phyloP scores from a whole-genome alignment of 352 stramenopile species.

The Peronospora belbahrii region DNA sequence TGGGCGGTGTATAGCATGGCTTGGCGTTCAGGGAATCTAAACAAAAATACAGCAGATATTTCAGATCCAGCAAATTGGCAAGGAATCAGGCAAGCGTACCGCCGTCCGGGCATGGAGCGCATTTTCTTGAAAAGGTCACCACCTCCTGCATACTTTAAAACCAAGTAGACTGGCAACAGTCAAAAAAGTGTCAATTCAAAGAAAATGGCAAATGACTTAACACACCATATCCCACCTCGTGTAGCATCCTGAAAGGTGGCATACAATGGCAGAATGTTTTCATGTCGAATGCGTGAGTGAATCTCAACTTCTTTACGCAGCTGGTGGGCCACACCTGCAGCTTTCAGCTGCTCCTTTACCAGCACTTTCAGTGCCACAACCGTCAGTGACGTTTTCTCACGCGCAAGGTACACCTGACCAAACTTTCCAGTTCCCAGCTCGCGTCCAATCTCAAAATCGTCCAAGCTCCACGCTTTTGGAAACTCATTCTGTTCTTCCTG shows the following conservation, averaged over 20 bases:
- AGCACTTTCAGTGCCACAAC: constrained; percentile 87
- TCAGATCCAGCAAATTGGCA: neutral
- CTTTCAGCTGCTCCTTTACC: constrained; percentile 79
- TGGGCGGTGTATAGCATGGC: constrained; percentile 62
- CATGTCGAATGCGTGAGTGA: constrained; percentile 83
- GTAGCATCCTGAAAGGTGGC: constrained; percentile 77
- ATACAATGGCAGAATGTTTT: constrained; percentile 84
- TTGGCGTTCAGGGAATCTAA: constrained; percentile 53
- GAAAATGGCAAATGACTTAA: neutral
- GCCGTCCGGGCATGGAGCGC: constrained; percentile 33
- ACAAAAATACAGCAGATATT: neutral
- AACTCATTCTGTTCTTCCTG: constrained; percentile 17
- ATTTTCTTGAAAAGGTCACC: constrained; percentile 84
- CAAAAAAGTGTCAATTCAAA: neutral
- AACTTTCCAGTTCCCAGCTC: constrained; percentile 85
- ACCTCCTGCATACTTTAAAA: constrained; percentile 79
- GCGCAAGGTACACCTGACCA: constrained; percentile 82
- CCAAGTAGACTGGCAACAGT: constrained; percentile 65
- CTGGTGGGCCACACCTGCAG: constrained; percentile 62
- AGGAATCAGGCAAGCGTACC: constrained; percentile 18
- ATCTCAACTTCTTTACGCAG: constrained; percentile 89
- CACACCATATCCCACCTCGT: constrained; percentile 23
- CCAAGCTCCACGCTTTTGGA: constrained; percentile 67
- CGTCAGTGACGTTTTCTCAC: constrained; percentile 73
- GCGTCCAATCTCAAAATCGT: constrained; percentile 83